phyloP scores from a whole-genome alignment of 164 flowering plant species.

The Magnolia changhungtana region DNA sequence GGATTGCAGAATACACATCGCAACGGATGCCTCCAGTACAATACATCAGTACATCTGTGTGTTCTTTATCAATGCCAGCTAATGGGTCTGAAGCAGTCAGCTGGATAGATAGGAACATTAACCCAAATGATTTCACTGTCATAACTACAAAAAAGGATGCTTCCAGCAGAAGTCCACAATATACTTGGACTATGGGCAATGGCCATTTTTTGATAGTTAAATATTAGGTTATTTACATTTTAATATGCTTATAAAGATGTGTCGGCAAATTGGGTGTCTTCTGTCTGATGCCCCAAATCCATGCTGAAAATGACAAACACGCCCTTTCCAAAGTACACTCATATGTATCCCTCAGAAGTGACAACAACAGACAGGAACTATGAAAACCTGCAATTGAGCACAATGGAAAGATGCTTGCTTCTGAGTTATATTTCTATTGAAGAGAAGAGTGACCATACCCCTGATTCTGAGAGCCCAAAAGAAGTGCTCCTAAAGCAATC shows the following conservation, averaged over 20 bases:
- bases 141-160: not conserved
- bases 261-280: not conserved
- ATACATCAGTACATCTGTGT: constrained; percentile 83
- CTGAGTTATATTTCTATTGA: not conserved
- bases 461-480: constrained; percentile 63
- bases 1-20: constrained; percentile 85
- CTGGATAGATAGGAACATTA: constrained; percentile 25
- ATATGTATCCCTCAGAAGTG: no score
- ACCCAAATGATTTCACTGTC: constrained; percentile 6
- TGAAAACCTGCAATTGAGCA: not conserved
- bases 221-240: not conserved
- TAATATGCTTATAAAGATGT: not conserved
- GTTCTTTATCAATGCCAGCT: constrained; percentile 62
- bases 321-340: no score
- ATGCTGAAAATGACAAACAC: not conserved
- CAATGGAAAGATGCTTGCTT: not conserved
- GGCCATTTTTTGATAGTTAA: not conserved
- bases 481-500: constrained; percentile 93
- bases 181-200: no score
- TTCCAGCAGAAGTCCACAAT: not conserved
- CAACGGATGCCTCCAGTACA: constrained; percentile 98
- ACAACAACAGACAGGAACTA: not conserved
- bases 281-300: not conserved
- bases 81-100: constrained; percentile 58
- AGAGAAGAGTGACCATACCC: constrained; percentile 30